A percentile compares a stretch with the other conserved stretches of the same genome.
These are phyloP conservation scores for Pleurozium schreberi DNA, from an alignment of 225 moss, liverwort and hornwort genomes.

Conservation along the genomic window DNA sequence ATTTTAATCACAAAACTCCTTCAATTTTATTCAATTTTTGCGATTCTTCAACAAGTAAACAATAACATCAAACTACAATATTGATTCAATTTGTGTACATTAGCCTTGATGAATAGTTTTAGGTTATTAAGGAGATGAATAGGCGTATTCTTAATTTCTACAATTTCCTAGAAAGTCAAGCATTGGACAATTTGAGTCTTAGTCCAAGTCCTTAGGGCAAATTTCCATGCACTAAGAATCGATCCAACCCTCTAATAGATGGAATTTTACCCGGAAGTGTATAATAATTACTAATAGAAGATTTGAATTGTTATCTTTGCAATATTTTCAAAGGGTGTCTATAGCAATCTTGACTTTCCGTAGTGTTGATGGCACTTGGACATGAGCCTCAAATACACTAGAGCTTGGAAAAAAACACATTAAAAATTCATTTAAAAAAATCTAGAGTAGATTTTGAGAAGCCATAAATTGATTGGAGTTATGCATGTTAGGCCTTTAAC, in stretches of 20 bases:
- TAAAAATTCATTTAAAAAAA: too few species aligned
- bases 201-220: fast-evolving
- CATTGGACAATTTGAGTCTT: not conserved
- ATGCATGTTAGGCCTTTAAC: too few species aligned
- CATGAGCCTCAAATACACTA: too few species aligned
- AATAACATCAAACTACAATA: not conserved
- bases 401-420: too few species aligned
- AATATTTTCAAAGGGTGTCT: too few species aligned
- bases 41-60: not conserved
- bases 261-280: not conserved
- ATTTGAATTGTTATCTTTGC: not conserved
- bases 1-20: not conserved
- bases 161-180: fast-evolving
- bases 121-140: not conserved
- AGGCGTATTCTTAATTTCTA: not conserved
- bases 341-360: too few species aligned
- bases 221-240: not conserved
- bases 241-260: not conserved
- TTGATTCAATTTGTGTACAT: not conserved
- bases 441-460: too few species aligned
- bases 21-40: not conserved
- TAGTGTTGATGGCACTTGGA: too few species aligned
- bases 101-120: not conserved
- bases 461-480: too few species aligned
- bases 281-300: not conserved